phyloP scores from a whole-genome alignment of 2,329 filamentous ascomycete genomes.

The Tolypocladium inflatum region DNA sequence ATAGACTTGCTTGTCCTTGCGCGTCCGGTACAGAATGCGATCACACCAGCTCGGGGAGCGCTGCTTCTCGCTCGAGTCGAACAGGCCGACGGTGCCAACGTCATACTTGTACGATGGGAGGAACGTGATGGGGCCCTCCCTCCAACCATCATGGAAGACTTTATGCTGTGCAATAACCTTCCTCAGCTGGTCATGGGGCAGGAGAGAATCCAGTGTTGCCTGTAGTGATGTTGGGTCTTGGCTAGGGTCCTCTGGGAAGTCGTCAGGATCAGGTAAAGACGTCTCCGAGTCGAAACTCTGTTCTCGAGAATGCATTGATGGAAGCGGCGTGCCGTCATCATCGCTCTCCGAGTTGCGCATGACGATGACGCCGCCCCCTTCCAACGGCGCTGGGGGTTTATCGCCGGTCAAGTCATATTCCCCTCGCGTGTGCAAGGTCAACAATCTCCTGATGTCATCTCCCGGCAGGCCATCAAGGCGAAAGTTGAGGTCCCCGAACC shows the following conservation, averaged over 20 bases:
- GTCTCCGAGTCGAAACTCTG: conserved; percentile 29
- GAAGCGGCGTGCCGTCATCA: conserved; percentile 29
- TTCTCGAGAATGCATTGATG: conserved; percentile 20
- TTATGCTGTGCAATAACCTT: conserved; percentile 66
- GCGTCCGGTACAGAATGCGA: conserved; percentile 77
- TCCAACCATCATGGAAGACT: conserved; percentile 85
- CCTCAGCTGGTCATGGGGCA: conserved; percentile 82
- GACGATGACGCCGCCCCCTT: conserved; percentile 42
- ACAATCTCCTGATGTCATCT: conserved; percentile 75
- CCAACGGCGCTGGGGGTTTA: conserved; percentile 24
- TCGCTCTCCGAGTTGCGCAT: conserved; percentile 34
- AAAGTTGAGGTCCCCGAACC: conserved; percentile 96
- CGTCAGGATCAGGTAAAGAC: conserved; percentile 51
- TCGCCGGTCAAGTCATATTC: conserved; percentile 54
- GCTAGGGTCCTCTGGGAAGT: conserved; percentile 56
- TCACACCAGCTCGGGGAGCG: conserved; percentile 96
- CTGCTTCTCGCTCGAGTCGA: conserved; percentile 92
- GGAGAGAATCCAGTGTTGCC: conserved; percentile 75
- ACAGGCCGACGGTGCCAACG: conserved; percentile 80
- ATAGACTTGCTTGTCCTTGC: conserved; percentile 57
- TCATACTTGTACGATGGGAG: conserved; percentile 98
- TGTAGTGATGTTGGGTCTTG: conserved; percentile 80
- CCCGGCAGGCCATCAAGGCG: conserved; percentile 80
- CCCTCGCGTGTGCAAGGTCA: conserved; percentile 73
- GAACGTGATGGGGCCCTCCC: conserved; percentile 79